Base-by-base conservation (phyloP, 176 grass and related monocot species). In the Neostapfia colusana region DNA sequence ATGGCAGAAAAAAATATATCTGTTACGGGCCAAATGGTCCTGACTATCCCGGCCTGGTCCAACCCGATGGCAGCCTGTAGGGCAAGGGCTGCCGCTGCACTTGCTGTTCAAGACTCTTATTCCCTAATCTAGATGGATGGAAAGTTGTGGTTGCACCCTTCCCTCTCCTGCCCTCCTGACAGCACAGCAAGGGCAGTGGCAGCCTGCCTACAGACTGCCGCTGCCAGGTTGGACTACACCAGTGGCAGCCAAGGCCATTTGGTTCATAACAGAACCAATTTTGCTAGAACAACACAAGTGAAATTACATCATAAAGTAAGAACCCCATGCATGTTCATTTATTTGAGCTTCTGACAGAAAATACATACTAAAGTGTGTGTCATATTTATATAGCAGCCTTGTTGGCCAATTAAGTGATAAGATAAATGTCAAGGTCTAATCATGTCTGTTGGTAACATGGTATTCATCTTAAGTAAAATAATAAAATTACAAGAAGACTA, bases 341-440 rank as follows among this genome's bases (percentile, higher is more conserved):
- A 40, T 8, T 9, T 51, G 36, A 35, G 44, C 69, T 28, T 0
- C 23, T 55, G 12, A 77, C 23, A 77, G 23, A 54, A 15, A 42
- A 5, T 41, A 77, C 40, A 42, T 45, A 42, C 14, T 60, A 38
- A 40, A 71, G 24, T 54, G 27, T 83, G 24, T 43, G 70, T 63
- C 11, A 21, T 42, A 27, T 63, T 72, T 17, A 54, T 41, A 63
- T 38, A 43, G 40, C 35, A 55, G 21, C 36, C 48, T 72, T 72
- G 15, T 79, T 58, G 15, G 31, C 46, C 37, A 79, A 54, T 54
- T 43, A 27, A 45, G 66, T 56, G 57, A 65, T 20, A 72, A 70
- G 37, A 65, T 4, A n/a, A 28, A 20, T 43, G 9, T 56, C 31
- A 31, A 65, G 18, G 28, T 50, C 6, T 49, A 65, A 77, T 5